These are phyloP conservation scores for Austroboletus eburneus DNA, from an alignment of 768 basidiomycete genomes.

Conservation along the genomic window DNA sequence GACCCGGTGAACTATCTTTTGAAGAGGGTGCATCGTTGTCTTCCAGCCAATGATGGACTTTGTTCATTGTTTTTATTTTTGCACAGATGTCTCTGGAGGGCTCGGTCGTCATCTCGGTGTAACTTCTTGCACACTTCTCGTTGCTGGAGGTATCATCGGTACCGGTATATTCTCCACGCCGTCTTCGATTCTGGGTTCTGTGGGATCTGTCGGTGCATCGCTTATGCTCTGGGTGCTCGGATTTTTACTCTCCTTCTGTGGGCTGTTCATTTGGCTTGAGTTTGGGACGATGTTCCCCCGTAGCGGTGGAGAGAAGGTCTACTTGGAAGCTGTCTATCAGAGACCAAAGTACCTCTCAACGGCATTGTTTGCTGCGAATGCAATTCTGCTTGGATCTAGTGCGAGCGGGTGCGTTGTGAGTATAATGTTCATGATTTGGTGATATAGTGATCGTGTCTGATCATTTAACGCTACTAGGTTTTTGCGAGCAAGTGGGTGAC, in stretches of 20 bases:
- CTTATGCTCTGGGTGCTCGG: conserved; percentile 64
- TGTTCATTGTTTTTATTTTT: not conserved
- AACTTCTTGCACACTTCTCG: conserved; percentile 50
- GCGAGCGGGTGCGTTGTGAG: conserved; percentile 47
- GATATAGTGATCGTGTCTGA: too few species aligned
- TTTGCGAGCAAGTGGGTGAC: conserved; percentile 39
- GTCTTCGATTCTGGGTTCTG: conserved; percentile 50
- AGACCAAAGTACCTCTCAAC: conserved; percentile 46
- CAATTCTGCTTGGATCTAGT: conserved; percentile 42
- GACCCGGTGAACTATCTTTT: conserved; percentile 43
- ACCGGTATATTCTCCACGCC: conserved; percentile 62
- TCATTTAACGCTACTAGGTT: too few species aligned
- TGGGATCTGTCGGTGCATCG: conserved; percentile 56
- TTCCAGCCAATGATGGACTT: too few species aligned
- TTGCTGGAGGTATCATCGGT: conserved; percentile 54
- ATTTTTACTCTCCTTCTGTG: conserved; percentile 54
- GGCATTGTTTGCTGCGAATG: conserved; percentile 44
- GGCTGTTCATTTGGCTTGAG: conserved; percentile 60
- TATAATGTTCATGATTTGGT: conserved; percentile 15
- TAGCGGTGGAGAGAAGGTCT: conserved; percentile 61
- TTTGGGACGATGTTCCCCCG: conserved; percentile 62
- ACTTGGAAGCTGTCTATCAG: conserved; percentile 52
- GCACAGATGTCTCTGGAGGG: conserved; percentile 47
- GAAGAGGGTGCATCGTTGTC: conserved; percentile 41
- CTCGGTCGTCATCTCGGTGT: conserved; percentile 55